Evolutionary conservation across 176 grass and related monocot genomes (phyloP).

Genomic region (Carex scoparia): DNA sequence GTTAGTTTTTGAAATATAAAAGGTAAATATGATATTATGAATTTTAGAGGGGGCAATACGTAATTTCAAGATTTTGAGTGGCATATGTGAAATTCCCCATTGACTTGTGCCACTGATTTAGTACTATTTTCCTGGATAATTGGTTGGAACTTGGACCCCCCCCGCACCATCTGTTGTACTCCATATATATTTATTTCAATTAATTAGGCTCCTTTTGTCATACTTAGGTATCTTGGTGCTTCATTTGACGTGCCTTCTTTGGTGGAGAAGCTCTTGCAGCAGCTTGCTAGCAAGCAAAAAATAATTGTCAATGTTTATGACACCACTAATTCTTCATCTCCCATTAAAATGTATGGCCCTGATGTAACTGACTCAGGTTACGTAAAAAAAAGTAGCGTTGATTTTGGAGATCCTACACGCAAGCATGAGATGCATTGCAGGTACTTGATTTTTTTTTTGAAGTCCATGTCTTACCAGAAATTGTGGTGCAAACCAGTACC

Average conservation of each 20-base stretch:
- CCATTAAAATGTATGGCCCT: conserved; percentile 69
- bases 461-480: background rate
- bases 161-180: background rate
- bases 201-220: conserved; percentile 16
- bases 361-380: conserved; percentile 33
- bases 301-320: conserved; percentile 73
- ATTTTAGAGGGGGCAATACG: no score
- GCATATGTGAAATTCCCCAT: background rate
- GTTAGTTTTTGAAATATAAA: no score
- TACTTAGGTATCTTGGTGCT: conserved; percentile 62
- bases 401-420: conserved; percentile 69
- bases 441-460: conserved; percentile 20
- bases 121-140: background rate
- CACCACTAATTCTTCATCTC: conserved; percentile 49
- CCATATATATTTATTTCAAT: background rate
- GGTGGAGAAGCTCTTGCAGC: conserved; percentile 72
- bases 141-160: background rate
- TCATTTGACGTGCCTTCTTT: conserved; percentile 85
- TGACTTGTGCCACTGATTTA: background rate
- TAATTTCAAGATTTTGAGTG: no score
- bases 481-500: background rate
- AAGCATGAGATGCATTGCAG: conserved; percentile 90
- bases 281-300: conserved; percentile 79
- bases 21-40: no score
- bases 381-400: conserved; percentile 36